These are phyloP conservation scores for Apiospora sp. DNA, from an alignment of 2,329 filamentous ascomycete genomes.

Conservation along the genomic window DNA sequence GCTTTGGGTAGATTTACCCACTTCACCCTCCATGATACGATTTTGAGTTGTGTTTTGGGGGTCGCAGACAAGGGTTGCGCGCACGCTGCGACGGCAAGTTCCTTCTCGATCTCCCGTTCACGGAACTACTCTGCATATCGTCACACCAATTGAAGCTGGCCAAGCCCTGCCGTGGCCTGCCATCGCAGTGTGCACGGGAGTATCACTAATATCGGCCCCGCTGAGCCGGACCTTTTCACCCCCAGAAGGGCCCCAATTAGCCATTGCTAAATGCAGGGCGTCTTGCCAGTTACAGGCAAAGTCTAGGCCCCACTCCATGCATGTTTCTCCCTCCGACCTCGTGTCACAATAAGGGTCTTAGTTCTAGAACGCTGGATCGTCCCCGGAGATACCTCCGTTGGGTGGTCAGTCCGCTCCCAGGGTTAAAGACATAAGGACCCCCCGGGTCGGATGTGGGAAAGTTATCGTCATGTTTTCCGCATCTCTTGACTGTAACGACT, in stretches of 20 bases:
- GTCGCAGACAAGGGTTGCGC: background rate
- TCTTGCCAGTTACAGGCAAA: background rate
- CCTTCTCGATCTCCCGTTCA: background rate
- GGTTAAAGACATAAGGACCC: background rate
- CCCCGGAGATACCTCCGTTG: background rate
- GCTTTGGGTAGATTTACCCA: background rate
- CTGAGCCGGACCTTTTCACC: conserved; percentile 13
- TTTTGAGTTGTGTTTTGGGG: background rate
- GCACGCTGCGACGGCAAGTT: background rate
- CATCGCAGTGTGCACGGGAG: background rate
- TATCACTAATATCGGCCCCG: conserved; percentile 6
- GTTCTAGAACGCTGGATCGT: background rate
- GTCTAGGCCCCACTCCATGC: conserved; percentile 3
- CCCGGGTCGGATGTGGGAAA: background rate
- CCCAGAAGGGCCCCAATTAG: background rate
- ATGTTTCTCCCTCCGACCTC: background rate
- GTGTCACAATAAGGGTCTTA: background rate
- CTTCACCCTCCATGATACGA: background rate
- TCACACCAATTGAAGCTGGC: background rate
- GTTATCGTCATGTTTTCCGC: background rate
- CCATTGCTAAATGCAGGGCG: background rate
- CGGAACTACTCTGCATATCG: background rate
- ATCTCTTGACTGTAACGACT: background rate
- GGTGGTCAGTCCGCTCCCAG: background rate
- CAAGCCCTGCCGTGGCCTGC: background rate